phyloP scores from a whole-genome alignment of 495 filamentous ascomycete species.

The Daldinia caldariorum region DNA sequence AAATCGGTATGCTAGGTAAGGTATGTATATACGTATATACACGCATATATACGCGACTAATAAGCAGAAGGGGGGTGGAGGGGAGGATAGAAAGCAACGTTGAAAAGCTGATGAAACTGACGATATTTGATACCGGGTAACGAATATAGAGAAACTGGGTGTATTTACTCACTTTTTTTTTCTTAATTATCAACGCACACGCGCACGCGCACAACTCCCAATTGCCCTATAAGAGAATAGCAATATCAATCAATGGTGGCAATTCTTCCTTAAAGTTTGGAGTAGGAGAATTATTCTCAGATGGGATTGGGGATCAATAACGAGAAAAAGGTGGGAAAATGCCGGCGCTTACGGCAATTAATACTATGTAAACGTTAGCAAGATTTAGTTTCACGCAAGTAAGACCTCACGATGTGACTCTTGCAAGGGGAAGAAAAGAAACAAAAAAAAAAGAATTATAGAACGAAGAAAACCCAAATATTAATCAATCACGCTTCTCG shows the following conservation, averaged over 20 bases:
- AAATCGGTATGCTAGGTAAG: conserved; percentile 3
- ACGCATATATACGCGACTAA: neutral
- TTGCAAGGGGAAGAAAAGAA: neutral
- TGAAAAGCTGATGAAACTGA: conserved; percentile 1
- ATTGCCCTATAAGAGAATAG: neutral
- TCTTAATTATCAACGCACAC: neutral
- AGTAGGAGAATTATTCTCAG: conserved; percentile 20
- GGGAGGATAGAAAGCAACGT: neutral
- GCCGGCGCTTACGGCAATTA: conserved; percentile 25
- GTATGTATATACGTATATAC: conserved; percentile 14
- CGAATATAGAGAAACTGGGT: neutral
- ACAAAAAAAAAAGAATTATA: conserved; percentile 6
- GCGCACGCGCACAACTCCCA: neutral
- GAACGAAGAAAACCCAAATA: conserved; percentile 15
- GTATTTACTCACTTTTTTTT: conserved; percentile 1
- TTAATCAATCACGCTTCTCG: conserved; percentile 39
- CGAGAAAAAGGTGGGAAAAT: conserved; percentile 21
- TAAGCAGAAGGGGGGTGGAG: neutral
- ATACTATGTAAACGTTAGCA: conserved; percentile 18
- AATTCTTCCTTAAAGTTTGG: conserved; percentile 4
- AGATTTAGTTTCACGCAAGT: conserved; percentile 25
- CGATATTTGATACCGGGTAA: neutral
- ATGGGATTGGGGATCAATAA: conserved; percentile 13
- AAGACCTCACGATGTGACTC: conserved; percentile 16
- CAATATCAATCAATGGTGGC: conserved; percentile 9